Conservation (phyloP, 305 asterid genomes). For the Solanum hybrid region DNA sequence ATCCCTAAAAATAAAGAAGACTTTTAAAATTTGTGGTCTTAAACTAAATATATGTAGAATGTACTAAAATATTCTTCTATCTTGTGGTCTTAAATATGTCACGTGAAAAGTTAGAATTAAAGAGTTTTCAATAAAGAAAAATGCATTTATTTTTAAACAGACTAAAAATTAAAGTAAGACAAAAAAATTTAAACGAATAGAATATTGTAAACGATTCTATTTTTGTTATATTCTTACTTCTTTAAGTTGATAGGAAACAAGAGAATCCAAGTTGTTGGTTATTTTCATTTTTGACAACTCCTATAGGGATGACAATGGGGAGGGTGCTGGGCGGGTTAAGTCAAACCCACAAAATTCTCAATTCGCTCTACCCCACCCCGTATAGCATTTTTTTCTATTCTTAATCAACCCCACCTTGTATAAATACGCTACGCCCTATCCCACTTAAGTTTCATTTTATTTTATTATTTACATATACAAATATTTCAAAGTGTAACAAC, state of each 20-base stretch:
- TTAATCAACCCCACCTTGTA: not conserved
- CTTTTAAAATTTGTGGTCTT: not conserved
- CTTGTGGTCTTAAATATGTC: no score
- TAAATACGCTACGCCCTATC: no score
- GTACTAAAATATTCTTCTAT: no score
- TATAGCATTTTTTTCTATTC: not conserved
- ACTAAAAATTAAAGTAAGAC: not conserved
- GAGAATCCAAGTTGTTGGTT: conserved; percentile 37
- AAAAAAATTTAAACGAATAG: no score
- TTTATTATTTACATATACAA: no score
- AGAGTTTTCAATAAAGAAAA: not conserved
- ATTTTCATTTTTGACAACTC: not conserved
- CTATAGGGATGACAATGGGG: not conserved
- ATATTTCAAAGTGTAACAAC: no score
- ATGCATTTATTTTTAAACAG: no score
- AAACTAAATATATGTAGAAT: not conserved
- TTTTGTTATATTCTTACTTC: not conserved
- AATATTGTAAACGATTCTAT: not conserved
- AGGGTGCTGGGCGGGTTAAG: not conserved
- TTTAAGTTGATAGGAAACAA: conserved; percentile 38
- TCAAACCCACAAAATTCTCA: not conserved
- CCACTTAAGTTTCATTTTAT: no score
- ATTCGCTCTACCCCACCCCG: not conserved
- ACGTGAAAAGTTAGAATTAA: not conserved
- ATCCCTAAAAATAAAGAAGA: no score